Conservation (phyloP, 2,329 filamentous ascomycete species). For the Rhinocladiella mackenziei region DNA sequence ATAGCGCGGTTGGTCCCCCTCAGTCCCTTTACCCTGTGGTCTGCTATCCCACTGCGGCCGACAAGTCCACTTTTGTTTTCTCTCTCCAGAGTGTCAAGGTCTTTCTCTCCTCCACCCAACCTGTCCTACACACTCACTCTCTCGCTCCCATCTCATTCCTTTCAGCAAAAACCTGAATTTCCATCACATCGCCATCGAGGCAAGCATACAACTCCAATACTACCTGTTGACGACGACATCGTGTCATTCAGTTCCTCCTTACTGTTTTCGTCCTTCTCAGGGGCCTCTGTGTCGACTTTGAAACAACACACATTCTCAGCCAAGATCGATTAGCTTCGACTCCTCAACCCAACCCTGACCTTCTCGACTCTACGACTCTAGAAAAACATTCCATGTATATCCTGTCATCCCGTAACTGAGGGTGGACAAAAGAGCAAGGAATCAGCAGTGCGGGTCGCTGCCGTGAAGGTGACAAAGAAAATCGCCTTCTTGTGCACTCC, state of each 20-base stretch:
- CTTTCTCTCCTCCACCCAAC: constrained; percentile 8
- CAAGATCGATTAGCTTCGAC: constrained; percentile 12
- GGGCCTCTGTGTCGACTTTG: constrained; percentile 19
- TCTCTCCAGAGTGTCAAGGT: too few relatives aligned
- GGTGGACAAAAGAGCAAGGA: constrained; percentile 17
- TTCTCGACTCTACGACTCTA: not conserved
- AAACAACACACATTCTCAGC: constrained; percentile 25
- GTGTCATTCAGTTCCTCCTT: constrained; percentile 10
- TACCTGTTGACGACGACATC: constrained; percentile 6
- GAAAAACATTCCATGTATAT: constrained; percentile 10
- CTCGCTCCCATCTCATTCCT: constrained; percentile 21
- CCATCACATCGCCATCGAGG: constrained; percentile 27
- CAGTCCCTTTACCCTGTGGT: too few relatives aligned
- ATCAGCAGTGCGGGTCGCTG: constrained; percentile 26
- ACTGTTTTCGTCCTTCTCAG: constrained; percentile 15
- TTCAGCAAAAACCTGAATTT: constrained; percentile 7
- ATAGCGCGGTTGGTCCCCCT: too few relatives aligned
- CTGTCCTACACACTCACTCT: too few relatives aligned
- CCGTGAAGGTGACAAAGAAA: constrained; percentile 19
- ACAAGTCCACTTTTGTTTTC: constrained; percentile 6
- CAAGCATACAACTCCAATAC: constrained; percentile 4
- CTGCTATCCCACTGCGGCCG: constrained; percentile 3
- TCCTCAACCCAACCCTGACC: constrained; percentile 7
- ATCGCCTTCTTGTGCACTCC: constrained; percentile 1
- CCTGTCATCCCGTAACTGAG: constrained; percentile 2